These are phyloP conservation scores for Psilocybe tampanensis DNA, from an alignment of 768 basidiomycete species.

Conservation along the genomic window DNA sequence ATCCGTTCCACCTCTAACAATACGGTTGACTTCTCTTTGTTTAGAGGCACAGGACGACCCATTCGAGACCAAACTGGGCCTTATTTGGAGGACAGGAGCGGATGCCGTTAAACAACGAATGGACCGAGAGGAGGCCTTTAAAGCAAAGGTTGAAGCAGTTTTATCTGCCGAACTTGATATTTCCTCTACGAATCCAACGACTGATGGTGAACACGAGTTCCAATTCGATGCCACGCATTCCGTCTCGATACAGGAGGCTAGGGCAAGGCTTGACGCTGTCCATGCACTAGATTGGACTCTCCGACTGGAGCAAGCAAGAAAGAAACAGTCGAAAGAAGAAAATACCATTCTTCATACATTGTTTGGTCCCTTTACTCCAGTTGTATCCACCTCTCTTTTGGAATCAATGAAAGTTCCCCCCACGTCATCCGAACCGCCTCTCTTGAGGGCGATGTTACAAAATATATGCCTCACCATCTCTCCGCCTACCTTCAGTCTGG, in stretches of 20 bases:
- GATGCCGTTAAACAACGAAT: conserved; percentile 71
- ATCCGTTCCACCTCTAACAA: conserved; percentile 58
- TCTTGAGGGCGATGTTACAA: conserved; percentile 67
- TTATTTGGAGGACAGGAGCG: conserved; percentile 73
- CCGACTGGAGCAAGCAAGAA: conserved; percentile 48
- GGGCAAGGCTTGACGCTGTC: conserved; percentile 63
- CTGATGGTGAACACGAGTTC: conserved; percentile 49
- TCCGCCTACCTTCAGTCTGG: conserved; percentile 59
- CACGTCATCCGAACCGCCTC: conserved; percentile 51
- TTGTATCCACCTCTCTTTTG: conserved; percentile 33
- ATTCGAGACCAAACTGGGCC: conserved; percentile 75
- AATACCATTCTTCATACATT: conserved; percentile 46
- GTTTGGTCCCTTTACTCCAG: conserved; percentile 34
- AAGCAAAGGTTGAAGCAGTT: conserved; percentile 75
- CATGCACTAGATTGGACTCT: conserved; percentile 77
- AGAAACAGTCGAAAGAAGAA: conserved; percentile 53
- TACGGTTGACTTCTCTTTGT: conserved; percentile 63
- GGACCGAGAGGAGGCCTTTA: conserved; percentile 81
- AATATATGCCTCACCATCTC: conserved; percentile 59
- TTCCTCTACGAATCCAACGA: conserved; percentile 15
- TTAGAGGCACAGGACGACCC: conserved; percentile 85
- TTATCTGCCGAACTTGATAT: conserved; percentile 39
- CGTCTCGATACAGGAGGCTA: conserved; percentile 72
- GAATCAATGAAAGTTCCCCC: conserved; percentile 46
- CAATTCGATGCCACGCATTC: conserved; percentile 67